Base-by-base conservation (phyloP, 371 early-diverging fungal species). In the Rhizomucor pusillus region DNA sequence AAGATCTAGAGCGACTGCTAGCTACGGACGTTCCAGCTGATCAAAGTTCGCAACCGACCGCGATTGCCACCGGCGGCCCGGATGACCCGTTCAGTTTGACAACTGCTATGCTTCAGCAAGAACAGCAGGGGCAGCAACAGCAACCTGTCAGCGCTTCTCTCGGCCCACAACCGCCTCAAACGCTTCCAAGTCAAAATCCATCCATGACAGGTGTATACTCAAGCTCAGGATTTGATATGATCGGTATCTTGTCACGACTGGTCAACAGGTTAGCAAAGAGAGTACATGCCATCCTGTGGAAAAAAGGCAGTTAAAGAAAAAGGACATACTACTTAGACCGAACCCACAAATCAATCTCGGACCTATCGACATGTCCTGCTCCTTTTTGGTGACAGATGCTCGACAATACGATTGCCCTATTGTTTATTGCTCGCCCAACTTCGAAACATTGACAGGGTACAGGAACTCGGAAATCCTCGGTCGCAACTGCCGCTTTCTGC, bases 401-500 rank as follows among this genome's bases (percentile, higher is more conserved):
- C 76, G 76, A 29, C 71, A 77, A 51, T 71, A 65, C 40, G 78
- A 77, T 50, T 64, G 62, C 43, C 81, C 82, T 14, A 82, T 89
- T 36, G 76, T 87, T 5, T 87, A 87, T 59, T 79, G 73, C 14
- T 80, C 79, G 44, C 29, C 29, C 7, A 3, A 29, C 1, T 88
- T 88, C 62, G 73, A 80, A 29, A 29, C 5, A 7, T 29, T 89
- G 51, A 89, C 90, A 7, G 88, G 87, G 2, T 89, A 86, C 54
- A 22, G 55, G 3, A 65, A 69, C 2, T 59, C 37, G 13, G 88
- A 89, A 60, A 71, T 80, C 37, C 58, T 89, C 10, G 86, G 86
- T 16, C 66, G 73, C 22, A 87, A 86, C 51, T 89, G 90, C 62
- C 73, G 90, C 11, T 89, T 89, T 57, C 62, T 89, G 33, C 90